A percentile compares a stretch with the other conserved stretches of the same genome.
These are phyloP conservation scores for Mortierella sp. DNA, from an alignment of 371 early-diverging fungal species.

Conservation along the genomic window DNA sequence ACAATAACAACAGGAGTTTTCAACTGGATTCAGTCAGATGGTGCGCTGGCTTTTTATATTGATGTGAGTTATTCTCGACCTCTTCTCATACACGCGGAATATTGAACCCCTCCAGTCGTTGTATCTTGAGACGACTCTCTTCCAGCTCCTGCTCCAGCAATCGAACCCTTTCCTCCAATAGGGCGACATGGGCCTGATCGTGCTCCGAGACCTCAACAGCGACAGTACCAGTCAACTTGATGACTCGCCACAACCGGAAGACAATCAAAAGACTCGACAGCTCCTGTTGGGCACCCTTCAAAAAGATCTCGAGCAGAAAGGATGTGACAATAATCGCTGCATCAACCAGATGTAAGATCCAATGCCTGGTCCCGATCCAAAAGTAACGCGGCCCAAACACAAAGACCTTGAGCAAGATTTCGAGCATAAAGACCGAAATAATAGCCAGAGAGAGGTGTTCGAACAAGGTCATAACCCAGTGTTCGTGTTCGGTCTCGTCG, in stretches of 20 bases:
- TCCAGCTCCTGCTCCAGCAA: slow-evolving; percentile 22
- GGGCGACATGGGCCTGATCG: slow-evolving; percentile 4
- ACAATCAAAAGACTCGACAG: slow-evolving; percentile 26
- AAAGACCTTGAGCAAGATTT: slow-evolving; percentile 31
- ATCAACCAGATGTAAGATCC: slow-evolving; percentile 29
- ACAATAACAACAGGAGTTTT: background rate
- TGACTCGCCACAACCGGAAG: slow-evolving; percentile 39
- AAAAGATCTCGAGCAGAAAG: slow-evolving; percentile 32
- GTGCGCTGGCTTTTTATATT: background rate
- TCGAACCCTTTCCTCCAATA: slow-evolving; percentile 6
- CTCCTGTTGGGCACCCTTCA: slow-evolving; percentile 24
- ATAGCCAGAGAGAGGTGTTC: slow-evolving; percentile 35
- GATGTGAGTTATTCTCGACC: background rate
- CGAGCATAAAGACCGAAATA: slow-evolving; percentile 30
- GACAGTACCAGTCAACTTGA: slow-evolving; percentile 35
- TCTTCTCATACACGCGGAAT: background rate
- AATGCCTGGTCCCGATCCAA: slow-evolving; percentile 23
- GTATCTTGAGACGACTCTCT: background rate
- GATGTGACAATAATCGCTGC: slow-evolving; percentile 30
- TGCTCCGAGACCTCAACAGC: slow-evolving; percentile 38
- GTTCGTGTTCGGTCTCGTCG: slow-evolving; percentile 30
- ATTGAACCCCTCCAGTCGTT: slow-evolving; percentile 13
- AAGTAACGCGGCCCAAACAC: slow-evolving; percentile 43
- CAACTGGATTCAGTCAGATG: background rate
- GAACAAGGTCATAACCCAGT: slow-evolving; percentile 26